phyloP scores from a whole-genome alignment of 805 yeast genomes.

The Kregervanrija fluxuum region DNA sequence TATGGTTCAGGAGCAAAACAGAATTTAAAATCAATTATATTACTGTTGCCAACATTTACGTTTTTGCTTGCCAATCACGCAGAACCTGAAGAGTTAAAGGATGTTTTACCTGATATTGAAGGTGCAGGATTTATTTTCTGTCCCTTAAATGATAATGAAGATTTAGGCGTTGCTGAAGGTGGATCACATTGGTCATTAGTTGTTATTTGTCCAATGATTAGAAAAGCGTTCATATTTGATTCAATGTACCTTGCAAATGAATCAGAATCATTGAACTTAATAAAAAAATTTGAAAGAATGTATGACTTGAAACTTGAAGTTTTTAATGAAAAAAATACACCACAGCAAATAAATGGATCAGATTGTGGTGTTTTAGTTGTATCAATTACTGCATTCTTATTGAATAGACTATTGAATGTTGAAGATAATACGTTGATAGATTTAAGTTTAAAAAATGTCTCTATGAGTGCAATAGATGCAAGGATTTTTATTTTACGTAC shows the following conservation, averaged over 20 bases:
- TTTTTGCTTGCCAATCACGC: slow-evolving; percentile 51
- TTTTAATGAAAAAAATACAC: slow-evolving; percentile 27
- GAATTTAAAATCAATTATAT: slow-evolving; percentile 28
- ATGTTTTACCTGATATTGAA: slow-evolving; percentile 38
- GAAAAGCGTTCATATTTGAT: slow-evolving; percentile 50
- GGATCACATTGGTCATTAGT: slow-evolving; percentile 77
- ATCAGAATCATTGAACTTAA: slow-evolving; percentile 27
- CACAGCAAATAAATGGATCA: slow-evolving; percentile 58
- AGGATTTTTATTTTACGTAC: slow-evolving; percentile 37
- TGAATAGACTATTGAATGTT: slow-evolving; percentile 27
- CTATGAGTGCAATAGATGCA: slow-evolving; percentile 41
- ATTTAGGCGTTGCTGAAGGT: slow-evolving; percentile 43
- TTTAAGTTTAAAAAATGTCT: slow-evolving; percentile 33
- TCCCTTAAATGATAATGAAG: slow-evolving; percentile 63
- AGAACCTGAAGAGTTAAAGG: slow-evolving; percentile 33
- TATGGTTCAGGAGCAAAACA: slow-evolving; percentile 13
- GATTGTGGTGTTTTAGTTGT: slow-evolving; percentile 53
- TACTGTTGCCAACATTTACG: slow-evolving; percentile 56
- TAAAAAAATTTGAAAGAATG: slow-evolving; percentile 24
- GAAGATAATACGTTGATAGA: slow-evolving; percentile 17
- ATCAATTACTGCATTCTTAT: slow-evolving; percentile 30
- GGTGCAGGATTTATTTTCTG: slow-evolving; percentile 47
- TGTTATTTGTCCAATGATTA: slow-evolving; percentile 42
- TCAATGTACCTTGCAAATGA: slow-evolving; percentile 43
- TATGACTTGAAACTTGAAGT: slow-evolving; percentile 18